These are phyloP conservation scores for Penicillium paneum DNA, from an alignment of 2,329 filamentous ascomycete species.

Conservation along the genomic window DNA sequence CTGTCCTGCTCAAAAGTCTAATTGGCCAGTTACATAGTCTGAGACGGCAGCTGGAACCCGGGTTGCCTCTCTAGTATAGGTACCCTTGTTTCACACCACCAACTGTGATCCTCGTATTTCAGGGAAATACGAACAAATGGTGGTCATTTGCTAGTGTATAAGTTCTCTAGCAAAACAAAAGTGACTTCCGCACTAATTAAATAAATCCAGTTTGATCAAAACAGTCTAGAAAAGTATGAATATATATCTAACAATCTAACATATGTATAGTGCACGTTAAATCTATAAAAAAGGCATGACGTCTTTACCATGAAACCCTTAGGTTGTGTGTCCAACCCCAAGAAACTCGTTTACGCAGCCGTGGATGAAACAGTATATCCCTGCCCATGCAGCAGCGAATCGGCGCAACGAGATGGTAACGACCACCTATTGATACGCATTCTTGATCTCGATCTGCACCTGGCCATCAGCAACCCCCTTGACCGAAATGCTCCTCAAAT, in stretches of 20 bases:
- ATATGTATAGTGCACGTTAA: not conserved
- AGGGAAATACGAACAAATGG: too few relatives aligned
- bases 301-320: not conserved
- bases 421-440: conserved; percentile 49
- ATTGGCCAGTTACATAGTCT: not conserved
- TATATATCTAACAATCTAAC: not conserved
- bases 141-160: not conserved
- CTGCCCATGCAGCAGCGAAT: not conserved
- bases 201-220: not conserved
- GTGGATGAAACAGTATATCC: not conserved
- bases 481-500: conserved; percentile 71
- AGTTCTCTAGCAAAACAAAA: not conserved
- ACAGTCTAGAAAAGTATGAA: not conserved
- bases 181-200: not conserved
- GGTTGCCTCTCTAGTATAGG: not conserved
- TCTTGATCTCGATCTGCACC: conserved; percentile 65
- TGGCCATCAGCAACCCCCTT: conserved; percentile 54
- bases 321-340: not conserved
- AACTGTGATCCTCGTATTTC: not conserved
- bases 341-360: not conserved
- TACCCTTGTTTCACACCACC: not conserved
- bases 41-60: not conserved
- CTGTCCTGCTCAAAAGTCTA: not conserved
- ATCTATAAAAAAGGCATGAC: not conserved
- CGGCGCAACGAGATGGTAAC: not conserved